Evolutionary conservation across 192 early-diverging fungal species (phyloP).

Genomic region (Backusella liffmaniae): DNA sequence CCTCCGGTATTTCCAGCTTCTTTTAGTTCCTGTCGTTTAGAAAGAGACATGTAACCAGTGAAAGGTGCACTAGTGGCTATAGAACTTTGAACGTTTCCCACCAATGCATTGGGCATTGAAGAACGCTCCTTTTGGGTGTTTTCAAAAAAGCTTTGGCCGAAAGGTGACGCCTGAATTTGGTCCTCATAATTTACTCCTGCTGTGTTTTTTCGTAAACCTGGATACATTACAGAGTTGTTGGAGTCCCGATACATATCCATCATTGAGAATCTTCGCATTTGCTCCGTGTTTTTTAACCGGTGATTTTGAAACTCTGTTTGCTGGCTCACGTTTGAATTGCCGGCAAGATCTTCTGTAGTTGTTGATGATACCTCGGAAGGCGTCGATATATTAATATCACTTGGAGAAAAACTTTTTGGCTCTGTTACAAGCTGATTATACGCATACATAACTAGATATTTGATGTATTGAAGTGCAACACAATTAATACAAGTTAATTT

Average conservation of each 20-base stretch:
- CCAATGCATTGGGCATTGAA: slow-evolving; percentile 2
- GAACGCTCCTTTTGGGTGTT: neutral
- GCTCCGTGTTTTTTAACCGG: neutral
- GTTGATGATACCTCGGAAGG: neutral
- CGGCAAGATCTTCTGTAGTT: neutral
- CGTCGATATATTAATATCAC: neutral
- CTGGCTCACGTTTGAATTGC: neutral
- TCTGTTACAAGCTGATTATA: slow-evolving; percentile 4
- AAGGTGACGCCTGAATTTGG: neutral
- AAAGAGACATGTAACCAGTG: neutral
- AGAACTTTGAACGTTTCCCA: neutral
- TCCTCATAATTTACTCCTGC: neutral
- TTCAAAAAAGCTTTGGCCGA: neutral
- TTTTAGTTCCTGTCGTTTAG: neutral
- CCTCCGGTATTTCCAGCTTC: neutral
- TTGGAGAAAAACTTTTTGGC: neutral
- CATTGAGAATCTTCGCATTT: slow-evolving; percentile 5
- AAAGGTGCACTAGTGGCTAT: neutral
- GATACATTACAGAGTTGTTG: neutral
- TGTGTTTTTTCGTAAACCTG: neutral
- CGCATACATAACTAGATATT: neutral
- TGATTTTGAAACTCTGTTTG: neutral
- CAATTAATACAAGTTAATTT: neutral
- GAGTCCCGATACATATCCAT: neutral
- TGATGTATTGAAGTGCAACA: neutral